A percentile compares a stretch with the other conserved stretches of the same genome.
Conservation (phyloP, 1,139 yeast species). For the Suhomyces bokatorum region DNA sequence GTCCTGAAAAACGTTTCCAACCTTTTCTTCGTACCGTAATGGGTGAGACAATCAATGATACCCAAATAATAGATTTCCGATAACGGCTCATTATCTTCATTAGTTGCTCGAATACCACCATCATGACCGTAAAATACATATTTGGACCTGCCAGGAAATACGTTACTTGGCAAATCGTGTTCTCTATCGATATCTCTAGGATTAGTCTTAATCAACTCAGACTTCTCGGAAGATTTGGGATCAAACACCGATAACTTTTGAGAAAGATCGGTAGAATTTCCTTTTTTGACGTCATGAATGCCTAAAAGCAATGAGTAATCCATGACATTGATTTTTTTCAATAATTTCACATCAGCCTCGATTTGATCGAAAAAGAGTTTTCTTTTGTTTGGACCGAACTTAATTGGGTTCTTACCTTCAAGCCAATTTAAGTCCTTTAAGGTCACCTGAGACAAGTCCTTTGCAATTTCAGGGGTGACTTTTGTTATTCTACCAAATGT, state of each 20-base stretch:
- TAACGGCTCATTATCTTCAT: conserved; percentile 60
- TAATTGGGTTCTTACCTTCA: conserved; percentile 58
- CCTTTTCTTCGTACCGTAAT: conserved; percentile 72
- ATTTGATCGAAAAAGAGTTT: conserved; percentile 66
- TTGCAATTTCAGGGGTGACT: conserved; percentile 24
- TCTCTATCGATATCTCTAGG: conserved; percentile 45
- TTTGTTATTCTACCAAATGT: conserved; percentile 76
- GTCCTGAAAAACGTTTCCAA: conserved; percentile 88
- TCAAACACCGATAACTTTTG: conserved; percentile 50
- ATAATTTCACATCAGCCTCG: conserved; percentile 68
- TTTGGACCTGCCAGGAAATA: conserved; percentile 51
- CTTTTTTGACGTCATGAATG: conserved; percentile 69
- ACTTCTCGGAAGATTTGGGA: conserved; percentile 41
- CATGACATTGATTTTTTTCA: conserved; percentile 82
- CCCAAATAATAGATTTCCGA: conserved; percentile 85
- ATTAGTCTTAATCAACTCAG: conserved; percentile 48
- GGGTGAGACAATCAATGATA: conserved; percentile 89
- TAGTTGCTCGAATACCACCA: conserved; percentile 84
- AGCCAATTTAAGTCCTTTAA: conserved; percentile 90
- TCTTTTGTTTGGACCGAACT: conserved; percentile 71
- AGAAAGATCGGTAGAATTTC: conserved; percentile 38
- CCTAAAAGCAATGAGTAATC: conserved; percentile 92
- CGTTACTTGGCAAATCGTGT: conserved; percentile 47
- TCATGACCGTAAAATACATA: conserved; percentile 73
- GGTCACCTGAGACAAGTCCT: conserved; percentile 41